Evolutionary conservation across 768 basidiomycete species (phyloP).

Genomic region (Tylopilus cervinicoccineus): DNA sequence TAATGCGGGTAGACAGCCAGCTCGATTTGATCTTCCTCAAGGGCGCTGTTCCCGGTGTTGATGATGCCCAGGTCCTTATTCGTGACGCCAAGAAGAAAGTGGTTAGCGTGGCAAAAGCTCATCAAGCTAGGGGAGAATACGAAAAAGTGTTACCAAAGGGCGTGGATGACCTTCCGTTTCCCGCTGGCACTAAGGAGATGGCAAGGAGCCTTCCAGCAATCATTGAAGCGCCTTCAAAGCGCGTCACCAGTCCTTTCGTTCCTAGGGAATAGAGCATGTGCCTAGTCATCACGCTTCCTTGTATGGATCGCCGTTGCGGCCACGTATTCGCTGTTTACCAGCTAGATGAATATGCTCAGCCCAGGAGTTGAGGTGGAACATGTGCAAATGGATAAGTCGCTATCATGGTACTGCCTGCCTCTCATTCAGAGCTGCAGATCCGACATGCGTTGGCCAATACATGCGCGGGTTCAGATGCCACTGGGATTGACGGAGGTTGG

Average conservation of each 20-base stretch:
- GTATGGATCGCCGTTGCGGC: constrained; percentile 1
- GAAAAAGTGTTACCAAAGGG: constrained; percentile 80
- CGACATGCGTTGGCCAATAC: too few species aligned
- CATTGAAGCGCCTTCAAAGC: constrained; percentile 68
- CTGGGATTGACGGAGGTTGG: too few species aligned
- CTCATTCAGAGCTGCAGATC: neutral
- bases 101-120: constrained; percentile 52
- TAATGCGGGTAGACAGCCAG: constrained; percentile 81
- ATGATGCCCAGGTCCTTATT: constrained; percentile 82
- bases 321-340: neutral
- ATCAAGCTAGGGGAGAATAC: constrained; percentile 66
- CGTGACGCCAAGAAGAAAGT: constrained; percentile 90
- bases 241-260: constrained; percentile 75
- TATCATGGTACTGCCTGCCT: neutral
- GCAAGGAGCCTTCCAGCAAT: constrained; percentile 62
- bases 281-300: constrained; percentile 3
- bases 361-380: neutral
- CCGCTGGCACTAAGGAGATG: constrained; percentile 79
- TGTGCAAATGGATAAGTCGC: neutral
- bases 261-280: constrained; percentile 53
- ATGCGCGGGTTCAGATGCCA: too few species aligned
- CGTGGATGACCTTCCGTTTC: constrained; percentile 85
- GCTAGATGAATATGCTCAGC: neutral
- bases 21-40: constrained; percentile 89
- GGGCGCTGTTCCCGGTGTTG: constrained; percentile 88